Percentiles rank a stretch among this genome's conserved stretches.
phyloP scores from a whole-genome alignment of 2,329 filamentous ascomycete species.

The Penicillium oxalicum region DNA sequence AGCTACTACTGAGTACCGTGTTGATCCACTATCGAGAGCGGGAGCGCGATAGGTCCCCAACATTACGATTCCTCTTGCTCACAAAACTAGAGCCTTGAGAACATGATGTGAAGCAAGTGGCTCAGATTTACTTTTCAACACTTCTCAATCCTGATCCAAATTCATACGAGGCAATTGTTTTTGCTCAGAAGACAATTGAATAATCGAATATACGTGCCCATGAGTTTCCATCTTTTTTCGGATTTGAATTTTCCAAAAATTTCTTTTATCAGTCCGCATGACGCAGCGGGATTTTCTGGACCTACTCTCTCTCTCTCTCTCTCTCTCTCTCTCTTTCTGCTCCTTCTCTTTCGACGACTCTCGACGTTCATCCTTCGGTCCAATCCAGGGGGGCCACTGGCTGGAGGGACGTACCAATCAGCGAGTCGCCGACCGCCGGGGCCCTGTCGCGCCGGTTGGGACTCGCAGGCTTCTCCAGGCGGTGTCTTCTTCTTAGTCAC shows the following conservation, averaged over 20 bases:
- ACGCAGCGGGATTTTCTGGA: slow-evolving; percentile 22
- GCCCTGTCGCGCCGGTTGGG: background rate
- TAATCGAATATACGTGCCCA: too few relatives aligned
- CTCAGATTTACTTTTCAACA: background rate
- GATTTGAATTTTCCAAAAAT: too few relatives aligned
- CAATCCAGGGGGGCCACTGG: too few relatives aligned
- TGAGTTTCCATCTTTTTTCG: too few relatives aligned
- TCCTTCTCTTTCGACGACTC: too few relatives aligned
- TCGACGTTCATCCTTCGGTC: slow-evolving; percentile 8
- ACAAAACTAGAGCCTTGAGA: too few relatives aligned
- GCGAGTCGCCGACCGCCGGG: slow-evolving; percentile 4
- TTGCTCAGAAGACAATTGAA: background rate
- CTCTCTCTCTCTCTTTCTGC: too few relatives aligned
- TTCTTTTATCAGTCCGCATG: slow-evolving; percentile 21
- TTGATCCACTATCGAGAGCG: background rate
- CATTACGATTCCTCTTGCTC: too few relatives aligned
- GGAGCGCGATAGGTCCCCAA: too few relatives aligned
- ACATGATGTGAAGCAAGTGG: too few relatives aligned
- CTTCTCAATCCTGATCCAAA: slow-evolving; percentile 9
- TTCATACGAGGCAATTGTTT: slow-evolving; percentile 20
- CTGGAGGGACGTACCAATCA: slow-evolving; percentile 20
- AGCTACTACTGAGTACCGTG: background rate
- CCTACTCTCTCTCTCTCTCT: too few relatives aligned
- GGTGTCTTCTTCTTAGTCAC: slow-evolving; percentile 17
- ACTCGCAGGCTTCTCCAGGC: background rate